Percentiles rank a stretch among this genome's conserved stretches.
Conservation (phyloP, 352 stramenopile species). For the Plasmopara muralis region DNA sequence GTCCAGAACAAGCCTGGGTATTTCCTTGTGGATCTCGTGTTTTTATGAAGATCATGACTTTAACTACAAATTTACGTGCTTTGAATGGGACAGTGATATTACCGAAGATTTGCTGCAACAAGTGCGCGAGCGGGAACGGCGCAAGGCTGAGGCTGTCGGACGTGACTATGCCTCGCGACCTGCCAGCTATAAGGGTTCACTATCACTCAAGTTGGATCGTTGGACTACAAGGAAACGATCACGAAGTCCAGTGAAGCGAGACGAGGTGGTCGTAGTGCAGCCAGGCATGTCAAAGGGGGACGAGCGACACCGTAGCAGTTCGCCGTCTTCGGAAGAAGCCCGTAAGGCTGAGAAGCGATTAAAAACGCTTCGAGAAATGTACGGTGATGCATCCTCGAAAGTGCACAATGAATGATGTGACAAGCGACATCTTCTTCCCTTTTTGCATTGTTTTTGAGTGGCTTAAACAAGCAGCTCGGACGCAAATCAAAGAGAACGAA, state of each 20-base stretch:
- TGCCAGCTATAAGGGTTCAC: slow-evolving; percentile 88
- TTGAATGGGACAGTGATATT: slow-evolving; percentile 22
- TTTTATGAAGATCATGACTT: neutral
- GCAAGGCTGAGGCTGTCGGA: slow-evolving; percentile 83
- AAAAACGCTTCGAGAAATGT: slow-evolving; percentile 65
- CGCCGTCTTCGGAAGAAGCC: slow-evolving; percentile 26
- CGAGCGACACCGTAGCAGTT: slow-evolving; percentile 18
- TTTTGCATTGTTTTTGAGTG: too few relatives aligned
- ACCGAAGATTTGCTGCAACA: slow-evolving; percentile 86
- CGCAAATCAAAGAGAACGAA: too few relatives aligned
- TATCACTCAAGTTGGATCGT: slow-evolving; percentile 88
- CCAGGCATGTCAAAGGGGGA: slow-evolving; percentile 25
- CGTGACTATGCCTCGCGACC: slow-evolving; percentile 89
- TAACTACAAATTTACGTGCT: neutral
- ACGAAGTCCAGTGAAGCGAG: slow-evolving; percentile 57
- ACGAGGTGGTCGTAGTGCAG: slow-evolving; percentile 39
- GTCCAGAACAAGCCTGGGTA: slow-evolving; percentile 18
- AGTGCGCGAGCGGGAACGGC: slow-evolving; percentile 87
- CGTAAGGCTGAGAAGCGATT: slow-evolving; percentile 57
- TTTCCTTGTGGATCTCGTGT: slow-evolving; percentile 1
- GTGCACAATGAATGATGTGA: too few relatives aligned
- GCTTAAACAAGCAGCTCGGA: too few relatives aligned
- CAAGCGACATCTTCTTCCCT: too few relatives aligned
- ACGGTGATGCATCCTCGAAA: slow-evolving; percentile 69
- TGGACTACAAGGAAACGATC: slow-evolving; percentile 73